phyloP scores from a whole-genome alignment of 495 filamentous ascomycete genomes.

The Neurospora tetrasperma region DNA sequence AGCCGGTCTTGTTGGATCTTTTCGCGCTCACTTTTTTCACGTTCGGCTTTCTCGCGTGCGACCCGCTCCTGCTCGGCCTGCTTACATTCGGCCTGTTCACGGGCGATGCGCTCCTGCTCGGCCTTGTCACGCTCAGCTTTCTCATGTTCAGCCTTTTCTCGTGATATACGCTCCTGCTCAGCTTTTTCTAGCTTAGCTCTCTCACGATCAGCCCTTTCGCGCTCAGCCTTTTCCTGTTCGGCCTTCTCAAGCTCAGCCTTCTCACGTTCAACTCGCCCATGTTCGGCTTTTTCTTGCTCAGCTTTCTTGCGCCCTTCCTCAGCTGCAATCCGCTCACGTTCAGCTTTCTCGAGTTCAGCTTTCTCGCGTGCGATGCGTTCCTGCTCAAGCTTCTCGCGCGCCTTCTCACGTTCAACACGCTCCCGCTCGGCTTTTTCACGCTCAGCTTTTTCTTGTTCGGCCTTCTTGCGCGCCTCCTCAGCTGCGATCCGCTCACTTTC shows the following conservation, averaged over 20 bases:
- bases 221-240: too few relatives aligned
- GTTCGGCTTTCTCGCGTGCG: background rate
- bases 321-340: background rate
- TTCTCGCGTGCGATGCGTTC: background rate
- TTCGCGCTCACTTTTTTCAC: background rate
- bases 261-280: background rate
- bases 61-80: background rate
- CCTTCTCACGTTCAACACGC: background rate
- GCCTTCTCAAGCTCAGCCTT: background rate
- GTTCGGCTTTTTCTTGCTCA: too few relatives aligned
- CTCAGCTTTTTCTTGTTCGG: too few relatives aligned
- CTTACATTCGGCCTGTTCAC: background rate
- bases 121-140: background rate
- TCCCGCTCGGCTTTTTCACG: background rate
- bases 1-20: background rate
- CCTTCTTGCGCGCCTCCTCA: background rate
- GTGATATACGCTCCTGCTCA: background rate
- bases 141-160: background rate
- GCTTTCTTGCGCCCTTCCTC: background rate
- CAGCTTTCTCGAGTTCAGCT: background rate
- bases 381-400: background rate
- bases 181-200: background rate
- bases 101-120: background rate
- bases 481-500: background rate
- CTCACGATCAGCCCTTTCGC: too few relatives aligned